phyloP scores from a whole-genome alignment of 78 protist species.

The Protostelium mycophagum region DNA sequence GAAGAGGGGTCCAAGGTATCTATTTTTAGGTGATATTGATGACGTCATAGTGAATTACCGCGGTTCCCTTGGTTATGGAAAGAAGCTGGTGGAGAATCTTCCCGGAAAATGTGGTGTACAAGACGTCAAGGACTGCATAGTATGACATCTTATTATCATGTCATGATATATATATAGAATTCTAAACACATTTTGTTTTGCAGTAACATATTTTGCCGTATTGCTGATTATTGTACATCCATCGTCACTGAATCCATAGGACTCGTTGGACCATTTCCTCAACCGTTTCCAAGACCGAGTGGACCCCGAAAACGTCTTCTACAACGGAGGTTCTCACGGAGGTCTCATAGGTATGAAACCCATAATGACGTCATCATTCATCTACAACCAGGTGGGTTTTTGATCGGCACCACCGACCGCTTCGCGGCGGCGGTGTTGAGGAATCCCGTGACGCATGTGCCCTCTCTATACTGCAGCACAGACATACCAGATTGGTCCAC shows the following conservation, averaged over 20 bases:
- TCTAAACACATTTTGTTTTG: not conserved
- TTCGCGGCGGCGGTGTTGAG: not conserved
- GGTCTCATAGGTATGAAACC: not conserved
- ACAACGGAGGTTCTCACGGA: not conserved
- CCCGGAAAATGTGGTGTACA: not conserved
- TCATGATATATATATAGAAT: no score
- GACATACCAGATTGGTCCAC: not conserved
- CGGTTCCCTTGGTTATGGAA: not conserved
- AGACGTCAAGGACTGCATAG: not conserved
- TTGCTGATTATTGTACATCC: no score
- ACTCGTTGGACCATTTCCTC: not conserved
- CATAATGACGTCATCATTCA: not conserved
- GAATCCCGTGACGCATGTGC: not conserved
- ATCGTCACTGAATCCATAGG: no score
- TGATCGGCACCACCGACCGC: not conserved
- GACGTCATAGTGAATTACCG: not conserved
- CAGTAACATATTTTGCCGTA: not conserved
- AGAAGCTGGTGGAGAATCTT: not conserved
- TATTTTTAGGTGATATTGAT: no score
- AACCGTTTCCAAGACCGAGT: not conserved
- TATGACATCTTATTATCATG: no score
- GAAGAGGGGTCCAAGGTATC: not conserved
- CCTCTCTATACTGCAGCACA: not conserved
- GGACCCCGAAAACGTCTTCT: not conserved
- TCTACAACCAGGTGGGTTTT: not conserved